Conservation (phyloP, 2,329 filamentous ascomycete species). For the Diaporthe nobilis region DNA sequence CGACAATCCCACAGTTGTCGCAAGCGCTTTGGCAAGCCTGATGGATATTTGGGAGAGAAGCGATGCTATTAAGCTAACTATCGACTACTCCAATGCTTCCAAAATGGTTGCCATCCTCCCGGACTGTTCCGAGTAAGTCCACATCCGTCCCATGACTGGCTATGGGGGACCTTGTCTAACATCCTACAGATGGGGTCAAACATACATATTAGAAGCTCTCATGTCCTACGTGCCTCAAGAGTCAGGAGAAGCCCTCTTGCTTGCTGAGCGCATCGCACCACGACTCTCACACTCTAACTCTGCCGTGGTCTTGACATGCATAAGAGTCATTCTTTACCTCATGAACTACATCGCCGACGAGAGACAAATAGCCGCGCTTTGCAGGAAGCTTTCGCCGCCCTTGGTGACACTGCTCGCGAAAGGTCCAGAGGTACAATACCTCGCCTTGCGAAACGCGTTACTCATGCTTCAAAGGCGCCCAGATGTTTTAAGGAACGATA, state of each 20-base stretch:
- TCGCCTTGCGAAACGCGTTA: constrained; percentile 92
- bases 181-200: constrained; percentile 88
- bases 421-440: constrained; percentile 97
- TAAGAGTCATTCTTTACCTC: constrained; percentile 94
- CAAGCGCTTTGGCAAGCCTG: constrained; percentile 88
- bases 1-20: constrained; percentile 97
- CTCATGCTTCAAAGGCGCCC: constrained; percentile 93
- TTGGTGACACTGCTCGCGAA: constrained; percentile 96
- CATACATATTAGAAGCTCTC: constrained; percentile 96
- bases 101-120: constrained; percentile 98
- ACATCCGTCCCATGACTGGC: not conserved
- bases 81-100: constrained; percentile 96
- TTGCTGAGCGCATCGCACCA: constrained; percentile 95
- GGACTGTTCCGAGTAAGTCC: constrained; percentile 92
- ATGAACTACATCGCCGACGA: constrained; percentile 99
- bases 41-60: constrained; percentile 99
- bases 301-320: constrained; percentile 94
- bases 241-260: constrained; percentile 84
- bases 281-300: constrained; percentile 97
- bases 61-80: constrained; percentile 97
- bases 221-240: constrained; percentile 99
- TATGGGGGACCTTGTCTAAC: not conserved
- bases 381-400: constrained; percentile 93
- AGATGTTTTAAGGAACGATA: constrained; percentile 95
- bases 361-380: constrained; percentile 88